Conservation (phyloP, 306 rosid genomes). For the Inga oerstediana region DNA sequence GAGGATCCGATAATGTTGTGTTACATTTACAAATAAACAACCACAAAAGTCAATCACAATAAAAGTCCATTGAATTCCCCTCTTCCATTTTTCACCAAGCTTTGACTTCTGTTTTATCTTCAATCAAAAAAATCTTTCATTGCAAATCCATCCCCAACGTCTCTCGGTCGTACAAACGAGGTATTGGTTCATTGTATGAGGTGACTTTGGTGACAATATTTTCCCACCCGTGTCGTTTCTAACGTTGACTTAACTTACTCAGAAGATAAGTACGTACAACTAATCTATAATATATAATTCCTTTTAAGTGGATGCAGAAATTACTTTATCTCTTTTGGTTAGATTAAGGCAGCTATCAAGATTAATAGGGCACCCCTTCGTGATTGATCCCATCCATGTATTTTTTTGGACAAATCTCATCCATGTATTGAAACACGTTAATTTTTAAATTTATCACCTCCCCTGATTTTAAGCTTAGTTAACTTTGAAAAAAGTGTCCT, state of each 20-base stretch:
- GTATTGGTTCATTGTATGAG: neutral
- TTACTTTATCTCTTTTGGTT: neutral
- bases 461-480: neutral
- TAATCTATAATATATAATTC: neutral
- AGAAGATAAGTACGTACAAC: neutral
- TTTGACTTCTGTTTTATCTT: slow-evolving; percentile 34
- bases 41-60: slow-evolving; percentile 30
- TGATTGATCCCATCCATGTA: neutral
- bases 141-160: slow-evolving; percentile 28
- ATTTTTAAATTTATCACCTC: neutral
- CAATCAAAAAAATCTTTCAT: neutral
- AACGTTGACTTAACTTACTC: neutral
- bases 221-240: slow-evolving; percentile 20
- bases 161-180: neutral
- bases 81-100: slow-evolving; percentile 5
- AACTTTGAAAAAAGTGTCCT: neutral
- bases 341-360: too few relatives aligned
- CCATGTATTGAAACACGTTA: neutral
- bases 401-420: too few relatives aligned
- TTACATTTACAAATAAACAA: neutral
- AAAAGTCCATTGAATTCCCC: slow-evolving; percentile 15
- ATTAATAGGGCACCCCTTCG: too few relatives aligned
- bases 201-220: slow-evolving; percentile 32
- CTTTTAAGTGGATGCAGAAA: neutral
- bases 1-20: neutral